Evolutionary conservation across 176 grass and related monocot genomes (phyloP).

Genomic region (Elaeis guineensis): DNA sequence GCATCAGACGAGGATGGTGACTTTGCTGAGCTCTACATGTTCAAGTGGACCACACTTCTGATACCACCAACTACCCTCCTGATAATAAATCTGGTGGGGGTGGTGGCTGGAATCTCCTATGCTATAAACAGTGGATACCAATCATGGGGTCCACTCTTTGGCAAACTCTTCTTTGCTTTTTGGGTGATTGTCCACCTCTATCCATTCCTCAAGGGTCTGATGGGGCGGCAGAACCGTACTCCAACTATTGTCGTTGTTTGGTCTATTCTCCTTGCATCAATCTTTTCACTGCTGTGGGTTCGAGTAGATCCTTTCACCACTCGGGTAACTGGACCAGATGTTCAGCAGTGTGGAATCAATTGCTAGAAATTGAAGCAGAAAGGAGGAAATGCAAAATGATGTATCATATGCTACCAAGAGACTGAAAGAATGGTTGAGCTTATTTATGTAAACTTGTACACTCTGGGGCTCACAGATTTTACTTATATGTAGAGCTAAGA

Average conservation of each 20-base stretch:
- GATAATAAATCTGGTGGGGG: slow-evolving; percentile 6
- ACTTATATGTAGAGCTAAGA: too few species aligned
- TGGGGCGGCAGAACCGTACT: slow-evolving; percentile 11
- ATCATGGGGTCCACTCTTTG: slow-evolving; percentile 11
- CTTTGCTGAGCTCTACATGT: background rate
- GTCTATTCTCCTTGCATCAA: slow-evolving; percentile 11
- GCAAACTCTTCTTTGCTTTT: slow-evolving; percentile 15
- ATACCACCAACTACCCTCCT: slow-evolving; percentile 13
- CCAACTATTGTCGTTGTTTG: slow-evolving; percentile 13
- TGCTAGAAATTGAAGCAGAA: too few species aligned
- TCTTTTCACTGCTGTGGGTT: slow-evolving; percentile 12
- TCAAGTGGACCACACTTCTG: slow-evolving; percentile 14
- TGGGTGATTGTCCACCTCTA: slow-evolving; percentile 15
- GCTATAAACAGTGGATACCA: slow-evolving; percentile 16
- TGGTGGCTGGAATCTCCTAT: slow-evolving; percentile 9
- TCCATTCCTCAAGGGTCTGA: slow-evolving; percentile 14
- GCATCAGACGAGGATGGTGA: background rate
- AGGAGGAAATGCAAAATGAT: too few species aligned
- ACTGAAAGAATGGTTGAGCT: too few species aligned
- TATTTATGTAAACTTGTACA: too few species aligned
- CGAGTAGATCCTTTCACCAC: slow-evolving; percentile 7
- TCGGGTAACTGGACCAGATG: background rate
- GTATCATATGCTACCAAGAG: too few species aligned
- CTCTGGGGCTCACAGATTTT: too few species aligned
- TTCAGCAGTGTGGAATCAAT: too few species aligned